Conservation (phyloP, 2,329 filamentous ascomycete species). For the Cercospora sesami region DNA sequence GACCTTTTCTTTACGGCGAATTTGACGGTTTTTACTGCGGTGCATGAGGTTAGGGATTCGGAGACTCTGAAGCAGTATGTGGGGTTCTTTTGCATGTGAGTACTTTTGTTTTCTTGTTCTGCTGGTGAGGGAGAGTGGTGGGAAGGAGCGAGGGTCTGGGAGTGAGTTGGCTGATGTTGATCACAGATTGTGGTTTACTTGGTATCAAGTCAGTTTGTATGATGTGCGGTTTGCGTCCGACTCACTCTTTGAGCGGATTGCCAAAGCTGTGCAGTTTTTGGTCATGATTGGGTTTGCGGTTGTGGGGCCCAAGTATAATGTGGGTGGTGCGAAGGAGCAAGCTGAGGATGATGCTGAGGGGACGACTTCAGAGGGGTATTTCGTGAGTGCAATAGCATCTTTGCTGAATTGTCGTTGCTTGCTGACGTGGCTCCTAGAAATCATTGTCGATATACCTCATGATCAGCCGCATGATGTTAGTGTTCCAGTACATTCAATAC, state of each 20-base stretch:
- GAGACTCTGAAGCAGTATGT: conserved; percentile 47
- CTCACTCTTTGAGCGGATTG: conserved; percentile 61
- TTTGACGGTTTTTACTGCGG: conserved; percentile 61
- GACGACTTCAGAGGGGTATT: conserved; percentile 36
- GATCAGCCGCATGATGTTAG: conserved; percentile 41
- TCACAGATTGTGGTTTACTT: conserved; percentile 61
- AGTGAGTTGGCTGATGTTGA: neutral
- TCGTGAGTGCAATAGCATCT: conserved; percentile 27
- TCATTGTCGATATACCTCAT: conserved; percentile 43
- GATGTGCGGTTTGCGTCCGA: conserved; percentile 67
- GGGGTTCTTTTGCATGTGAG: conserved; percentile 54
- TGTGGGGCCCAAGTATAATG: conserved; percentile 49
- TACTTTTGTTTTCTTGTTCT: too few species aligned
- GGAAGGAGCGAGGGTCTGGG: too few species aligned
- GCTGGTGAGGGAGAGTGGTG: neutral
- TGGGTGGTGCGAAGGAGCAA: conserved; percentile 43
- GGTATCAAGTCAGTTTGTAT: conserved; percentile 64
- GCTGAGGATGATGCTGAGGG: conserved; percentile 41
- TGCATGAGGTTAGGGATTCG: conserved; percentile 57
- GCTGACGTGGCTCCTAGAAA: conserved; percentile 14
- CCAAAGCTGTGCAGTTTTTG: conserved; percentile 61
- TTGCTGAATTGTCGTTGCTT: neutral
- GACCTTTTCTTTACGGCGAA: conserved; percentile 66
- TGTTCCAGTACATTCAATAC: conserved; percentile 43
- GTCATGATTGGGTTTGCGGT: conserved; percentile 67